Evolutionary conservation across 768 basidiomycete species (phyloP).

Genomic region (Chlorophyllum brunneum): DNA sequence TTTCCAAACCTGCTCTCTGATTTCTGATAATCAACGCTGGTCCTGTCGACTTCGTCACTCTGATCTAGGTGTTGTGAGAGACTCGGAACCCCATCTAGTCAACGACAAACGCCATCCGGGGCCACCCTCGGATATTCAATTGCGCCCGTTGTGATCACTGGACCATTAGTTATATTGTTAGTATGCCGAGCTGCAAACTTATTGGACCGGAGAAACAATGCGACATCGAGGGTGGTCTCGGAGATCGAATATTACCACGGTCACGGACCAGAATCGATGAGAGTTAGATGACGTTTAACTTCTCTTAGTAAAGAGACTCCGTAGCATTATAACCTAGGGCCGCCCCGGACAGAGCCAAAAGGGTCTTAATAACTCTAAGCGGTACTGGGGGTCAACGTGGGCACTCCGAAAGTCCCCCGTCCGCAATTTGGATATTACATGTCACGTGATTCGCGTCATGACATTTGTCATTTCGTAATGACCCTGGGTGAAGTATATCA

Average conservation of each 20-base stretch:
- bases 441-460: slow-evolving; percentile 2
- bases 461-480: not conserved
- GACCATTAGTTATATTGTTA: no score
- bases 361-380: not conserved
- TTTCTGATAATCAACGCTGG: not conserved
- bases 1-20: not conserved
- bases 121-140: no score
- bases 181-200: not conserved
- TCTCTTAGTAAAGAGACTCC: no score
- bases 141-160: no score
- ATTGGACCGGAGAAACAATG: not conserved
- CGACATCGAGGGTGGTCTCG: not conserved
- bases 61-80: not conserved
- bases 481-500: slow-evolving; percentile 1
- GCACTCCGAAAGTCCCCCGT: not conserved
- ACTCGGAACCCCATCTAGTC: not conserved
- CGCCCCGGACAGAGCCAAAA: not conserved
- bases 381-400: not conserved
- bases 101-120: no score
- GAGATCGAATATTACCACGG: not conserved
- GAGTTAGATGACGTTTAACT: no score
- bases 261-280: no score
- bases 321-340: not conserved
- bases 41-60: not conserved
- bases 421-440: not conserved